phyloP scores from a whole-genome alignment of 129 eudicot species.

The Chrysanthemum makinoi region DNA sequence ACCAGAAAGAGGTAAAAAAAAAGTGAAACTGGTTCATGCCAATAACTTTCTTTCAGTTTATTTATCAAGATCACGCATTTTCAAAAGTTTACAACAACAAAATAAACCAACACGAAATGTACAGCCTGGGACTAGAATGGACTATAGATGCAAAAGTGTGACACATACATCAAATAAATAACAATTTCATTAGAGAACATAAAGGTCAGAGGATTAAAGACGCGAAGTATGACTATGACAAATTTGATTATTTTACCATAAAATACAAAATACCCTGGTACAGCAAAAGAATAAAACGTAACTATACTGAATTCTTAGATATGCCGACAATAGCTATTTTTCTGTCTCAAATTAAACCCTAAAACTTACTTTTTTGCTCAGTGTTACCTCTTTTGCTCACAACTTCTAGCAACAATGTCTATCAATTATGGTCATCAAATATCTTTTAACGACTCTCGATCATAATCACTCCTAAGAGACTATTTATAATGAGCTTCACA shows the following conservation, averaged over 20 bases:
- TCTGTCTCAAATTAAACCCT: too few species aligned
- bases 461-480: not conserved
- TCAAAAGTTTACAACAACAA: slow-evolving; percentile 8
- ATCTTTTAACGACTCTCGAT: not conserved
- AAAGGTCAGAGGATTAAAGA: too few species aligned
- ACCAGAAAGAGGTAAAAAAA: not conserved
- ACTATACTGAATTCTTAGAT: too few species aligned
- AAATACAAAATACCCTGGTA: too few species aligned
- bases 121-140: not conserved
- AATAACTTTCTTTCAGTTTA: not conserved
- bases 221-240: too few species aligned
- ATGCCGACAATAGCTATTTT: too few species aligned
- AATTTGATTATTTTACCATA: too few species aligned
- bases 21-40: not conserved
- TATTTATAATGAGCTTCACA: not conserved
- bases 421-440: not conserved
- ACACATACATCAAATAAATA: not conserved
- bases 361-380: too few species aligned
- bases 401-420: not conserved
- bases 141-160: not conserved
- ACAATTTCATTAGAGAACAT: not conserved
- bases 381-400: not conserved
- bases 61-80: not conserved
- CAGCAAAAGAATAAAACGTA: too few species aligned
- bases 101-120: not conserved